These are phyloP conservation scores for Plasmopara muralis DNA, from an alignment of 352 stramenopile genomes.

Conservation along the genomic window DNA sequence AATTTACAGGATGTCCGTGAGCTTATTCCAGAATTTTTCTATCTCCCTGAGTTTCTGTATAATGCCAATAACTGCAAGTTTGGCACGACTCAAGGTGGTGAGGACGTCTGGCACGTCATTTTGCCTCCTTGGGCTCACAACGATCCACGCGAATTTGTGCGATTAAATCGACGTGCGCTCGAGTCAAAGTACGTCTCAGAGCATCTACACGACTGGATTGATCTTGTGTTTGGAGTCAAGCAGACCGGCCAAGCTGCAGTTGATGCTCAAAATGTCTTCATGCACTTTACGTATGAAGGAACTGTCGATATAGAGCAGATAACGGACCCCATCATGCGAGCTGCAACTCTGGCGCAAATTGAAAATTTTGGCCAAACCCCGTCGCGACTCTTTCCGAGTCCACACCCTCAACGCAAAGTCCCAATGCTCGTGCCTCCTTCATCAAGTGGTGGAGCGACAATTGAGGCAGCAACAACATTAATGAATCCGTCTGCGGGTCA, in stretches of 20 bases:
- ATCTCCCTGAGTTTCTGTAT: slow-evolving; percentile 71
- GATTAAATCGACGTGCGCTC: slow-evolving; percentile 91
- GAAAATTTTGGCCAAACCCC: slow-evolving; percentile 89
- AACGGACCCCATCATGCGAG: slow-evolving; percentile 84
- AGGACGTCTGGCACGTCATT: slow-evolving; percentile 88
- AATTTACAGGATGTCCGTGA: slow-evolving; percentile 85
- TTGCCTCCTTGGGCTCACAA: slow-evolving; percentile 92
- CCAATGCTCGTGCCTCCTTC: slow-evolving; percentile 21
- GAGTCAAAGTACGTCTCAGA: slow-evolving; percentile 94
- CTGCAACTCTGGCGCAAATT: slow-evolving; percentile 89
- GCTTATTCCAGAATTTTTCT: slow-evolving; percentile 78
- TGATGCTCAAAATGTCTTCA: slow-evolving; percentile 90
- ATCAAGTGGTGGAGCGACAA: background rate
- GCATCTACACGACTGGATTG: slow-evolving; percentile 97
- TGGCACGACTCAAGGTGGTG: slow-evolving; percentile 70
- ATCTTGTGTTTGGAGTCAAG: slow-evolving; percentile 96
- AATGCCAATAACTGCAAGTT: slow-evolving; percentile 69
- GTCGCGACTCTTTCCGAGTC: slow-evolving; percentile 59
- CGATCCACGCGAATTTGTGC: slow-evolving; percentile 91
- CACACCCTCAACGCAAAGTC: slow-evolving; percentile 60
- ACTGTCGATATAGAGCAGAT: slow-evolving; percentile 77
- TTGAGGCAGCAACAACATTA: slow-evolving; percentile 1
- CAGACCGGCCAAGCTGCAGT: slow-evolving; percentile 91
- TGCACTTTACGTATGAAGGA: slow-evolving; percentile 82
- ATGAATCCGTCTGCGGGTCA: slow-evolving; percentile 23